A percentile compares a stretch with the other conserved stretches of the same genome.
Evolutionary conservation across 768 basidiomycete species (phyloP).

Genomic region (Pleurotus giganteus): DNA sequence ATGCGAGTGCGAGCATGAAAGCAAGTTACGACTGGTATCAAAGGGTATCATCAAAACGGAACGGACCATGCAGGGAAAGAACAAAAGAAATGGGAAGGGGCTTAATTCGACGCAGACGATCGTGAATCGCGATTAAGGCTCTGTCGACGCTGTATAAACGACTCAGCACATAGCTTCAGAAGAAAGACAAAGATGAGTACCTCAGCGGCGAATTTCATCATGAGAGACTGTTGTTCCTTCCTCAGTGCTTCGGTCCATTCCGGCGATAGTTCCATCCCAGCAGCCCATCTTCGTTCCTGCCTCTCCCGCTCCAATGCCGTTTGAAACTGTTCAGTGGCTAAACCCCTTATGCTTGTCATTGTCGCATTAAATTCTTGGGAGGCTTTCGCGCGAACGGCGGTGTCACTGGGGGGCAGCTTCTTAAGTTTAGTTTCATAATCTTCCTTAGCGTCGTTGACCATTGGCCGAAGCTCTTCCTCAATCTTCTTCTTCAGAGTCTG

Average conservation of each 20-base stretch:
- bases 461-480: slow-evolving; percentile 6
- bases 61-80: neutral
- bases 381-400: neutral
- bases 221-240: slow-evolving; percentile 6
- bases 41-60: neutral
- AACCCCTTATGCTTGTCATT: slow-evolving; percentile 5
- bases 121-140: slow-evolving; percentile 9
- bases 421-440: slow-evolving; percentile 3
- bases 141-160: slow-evolving; percentile 1
- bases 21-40: neutral
- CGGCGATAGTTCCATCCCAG: slow-evolving; percentile 5
- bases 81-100: neutral
- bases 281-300: slow-evolving; percentile 4
- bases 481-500: slow-evolving; percentile 9
- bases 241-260: slow-evolving; percentile 6
- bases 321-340: slow-evolving; percentile 7
- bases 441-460: slow-evolving; percentile 6
- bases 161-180: neutral
- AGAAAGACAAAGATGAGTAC: neutral
- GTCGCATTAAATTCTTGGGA: slow-evolving; percentile 2
- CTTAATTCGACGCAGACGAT: slow-evolving; percentile 7
- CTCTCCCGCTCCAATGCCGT: slow-evolving; percentile 8
- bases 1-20: neutral
- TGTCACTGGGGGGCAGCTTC: neutral
- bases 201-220: slow-evolving; percentile 7